Base-by-base conservation (phyloP, 2,329 filamentous ascomycete genomes). In the Phyllosticta ampelicida region DNA sequence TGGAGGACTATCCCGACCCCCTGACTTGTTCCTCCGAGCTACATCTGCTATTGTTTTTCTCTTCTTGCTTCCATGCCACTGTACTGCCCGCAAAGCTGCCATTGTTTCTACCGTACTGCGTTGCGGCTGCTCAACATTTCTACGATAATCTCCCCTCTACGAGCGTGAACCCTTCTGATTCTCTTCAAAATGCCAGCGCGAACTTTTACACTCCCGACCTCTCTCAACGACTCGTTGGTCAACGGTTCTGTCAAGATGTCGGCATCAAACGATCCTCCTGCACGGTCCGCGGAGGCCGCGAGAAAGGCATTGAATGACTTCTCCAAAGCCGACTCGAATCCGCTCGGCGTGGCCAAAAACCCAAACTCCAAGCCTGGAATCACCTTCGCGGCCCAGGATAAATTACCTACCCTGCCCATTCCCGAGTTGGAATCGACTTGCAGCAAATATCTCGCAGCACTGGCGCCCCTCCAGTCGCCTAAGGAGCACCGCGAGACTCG, bases 81-180 rank as follows among this genome's bases (percentile, higher is more conserved):
- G 67, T 92, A 89, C 73, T 95, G 79, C 74, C 78, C 89, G 60
- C 86, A 94, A 79, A 87, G 95, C 74, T 95, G 88, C 69, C 89
- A 95, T 72, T 95, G 95, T 76, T 95, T 95, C 76, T 94, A 89
- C 78, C 89, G 89, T 78, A 95, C 86, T 73, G 87, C 89, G 70
- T 77, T 95, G 76, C 89, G 89, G 78, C 86, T 90, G 70, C 78
- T 95, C 66, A 92, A 87, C 69, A 85, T 95, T 66, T 82, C 84
- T 75, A 95, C 88, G 66, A 81, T 77, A 68, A 83, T 95, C 73
- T 89, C 86, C 64, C 85, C 87, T 65, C 77, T 89, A 57, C 90
- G 89, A 77, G 81, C 80, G 74, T 89, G 78, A 80, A 74, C 36
- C 64, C 66, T 30, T 59, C 61, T 67, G 66, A 72, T 76, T 80